These are phyloP conservation scores for Spathaspora arborariae DNA, from an alignment of 805 yeast species.

Conservation along the genomic window DNA sequence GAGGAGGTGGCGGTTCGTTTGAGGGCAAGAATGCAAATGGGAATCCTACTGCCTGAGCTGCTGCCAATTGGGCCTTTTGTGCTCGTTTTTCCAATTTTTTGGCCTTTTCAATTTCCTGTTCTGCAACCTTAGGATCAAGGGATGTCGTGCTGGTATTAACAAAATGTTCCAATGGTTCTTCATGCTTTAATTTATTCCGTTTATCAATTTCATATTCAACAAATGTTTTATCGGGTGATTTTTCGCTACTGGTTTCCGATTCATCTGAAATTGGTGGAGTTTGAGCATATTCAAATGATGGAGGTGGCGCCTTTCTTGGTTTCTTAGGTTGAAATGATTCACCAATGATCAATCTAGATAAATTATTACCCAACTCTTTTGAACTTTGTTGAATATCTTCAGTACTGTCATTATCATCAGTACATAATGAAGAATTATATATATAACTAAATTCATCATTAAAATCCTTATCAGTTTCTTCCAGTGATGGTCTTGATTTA, in stretches of 20 bases:
- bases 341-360: background rate
- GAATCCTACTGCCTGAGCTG: constrained; percentile 12
- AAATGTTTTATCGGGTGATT: constrained; percentile 10
- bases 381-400: background rate
- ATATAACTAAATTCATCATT: constrained; percentile 9
- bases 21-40: constrained; percentile 8
- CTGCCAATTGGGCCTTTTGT: constrained; percentile 11
- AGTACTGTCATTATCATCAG: background rate
- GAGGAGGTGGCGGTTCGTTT: constrained; percentile 8
- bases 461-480: constrained; percentile 2
- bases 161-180: constrained; percentile 22
- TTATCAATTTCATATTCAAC: constrained; percentile 19
- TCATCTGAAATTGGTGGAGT: constrained; percentile 9
- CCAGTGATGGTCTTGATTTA: constrained; percentile 1
- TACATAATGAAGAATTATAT: background rate
- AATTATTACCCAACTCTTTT: background rate
- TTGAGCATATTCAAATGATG: constrained; percentile 8
- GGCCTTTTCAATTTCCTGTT: constrained; percentile 6
- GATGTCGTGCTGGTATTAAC: background rate
- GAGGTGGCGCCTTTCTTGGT: constrained; percentile 12
- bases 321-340: background rate
- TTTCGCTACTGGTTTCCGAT: background rate
- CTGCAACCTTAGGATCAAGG: constrained; percentile 5
- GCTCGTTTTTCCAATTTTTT: constrained; percentile 8
- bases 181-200: background rate